Evolutionary conservation across 495 filamentous ascomycete species (phyloP).

Genomic region (Aspergillus sparsus): DNA sequence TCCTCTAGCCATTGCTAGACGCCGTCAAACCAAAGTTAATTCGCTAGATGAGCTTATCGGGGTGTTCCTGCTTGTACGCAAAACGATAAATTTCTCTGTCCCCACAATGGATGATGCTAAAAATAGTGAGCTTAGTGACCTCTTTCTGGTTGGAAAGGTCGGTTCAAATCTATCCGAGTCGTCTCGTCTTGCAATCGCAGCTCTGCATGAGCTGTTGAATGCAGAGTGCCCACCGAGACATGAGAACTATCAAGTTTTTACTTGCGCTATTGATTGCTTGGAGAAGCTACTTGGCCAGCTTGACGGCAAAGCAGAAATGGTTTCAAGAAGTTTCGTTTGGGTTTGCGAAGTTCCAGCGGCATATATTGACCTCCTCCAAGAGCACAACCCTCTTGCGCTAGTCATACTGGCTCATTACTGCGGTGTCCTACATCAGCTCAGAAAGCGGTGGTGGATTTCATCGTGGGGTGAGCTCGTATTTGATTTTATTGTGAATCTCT

Average conservation of each 20-base stretch:
- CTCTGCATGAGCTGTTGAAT: constrained; percentile 9
- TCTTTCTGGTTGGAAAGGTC: not conserved
- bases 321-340: constrained; percentile 3
- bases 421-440: constrained; percentile 15
- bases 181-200: not conserved
- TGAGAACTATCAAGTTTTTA: not conserved
- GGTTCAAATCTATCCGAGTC: not conserved
- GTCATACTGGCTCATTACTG: constrained; percentile 18
- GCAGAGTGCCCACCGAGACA: not conserved
- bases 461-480: constrained; percentile 1
- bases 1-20: not conserved
- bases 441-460: constrained; percentile 11
- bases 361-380: constrained; percentile 3
- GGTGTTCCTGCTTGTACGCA: not conserved
- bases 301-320: not conserved
- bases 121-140: not conserved
- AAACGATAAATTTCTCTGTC: not conserved
- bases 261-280: constrained; percentile 1
- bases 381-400: constrained; percentile 10
- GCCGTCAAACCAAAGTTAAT: not conserved
- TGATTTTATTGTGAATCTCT: not conserved
- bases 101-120: not conserved
- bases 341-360: constrained; percentile 20
- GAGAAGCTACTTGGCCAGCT: not conserved
- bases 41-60: not conserved